Evolutionary conservation across 2,329 filamentous ascomycete genomes (phyloP).

Genomic region (Truncatella angustata): DNA sequence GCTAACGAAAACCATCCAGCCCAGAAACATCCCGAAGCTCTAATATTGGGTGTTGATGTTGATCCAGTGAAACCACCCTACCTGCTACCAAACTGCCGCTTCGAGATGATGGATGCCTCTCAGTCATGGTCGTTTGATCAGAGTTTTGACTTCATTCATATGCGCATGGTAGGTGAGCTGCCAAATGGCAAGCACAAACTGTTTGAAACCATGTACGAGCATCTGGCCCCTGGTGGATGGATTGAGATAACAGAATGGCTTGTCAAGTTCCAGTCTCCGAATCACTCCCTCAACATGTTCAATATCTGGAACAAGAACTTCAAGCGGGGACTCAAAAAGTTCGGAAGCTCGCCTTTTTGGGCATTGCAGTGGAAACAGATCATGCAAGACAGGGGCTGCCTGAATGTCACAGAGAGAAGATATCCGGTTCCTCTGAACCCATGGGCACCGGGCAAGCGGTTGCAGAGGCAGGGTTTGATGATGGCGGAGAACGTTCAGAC

Average conservation of each 20-base stretch:
- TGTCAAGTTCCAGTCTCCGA: conserved; percentile 27
- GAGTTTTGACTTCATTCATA: conserved; percentile 30
- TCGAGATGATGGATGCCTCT: conserved; percentile 25
- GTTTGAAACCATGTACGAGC: conserved; percentile 28
- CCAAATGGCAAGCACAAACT: conserved; percentile 21
- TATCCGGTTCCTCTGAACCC: conserved; percentile 26
- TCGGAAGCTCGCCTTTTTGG: conserved; percentile 31
- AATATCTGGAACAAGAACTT: conserved; percentile 10
- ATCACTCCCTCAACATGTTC: conserved; percentile 17
- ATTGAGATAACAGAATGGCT: conserved; percentile 35
- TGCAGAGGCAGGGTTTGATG: conserved; percentile 27
- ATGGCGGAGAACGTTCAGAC: conserved; percentile 26
- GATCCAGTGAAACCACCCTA: conserved; percentile 26
- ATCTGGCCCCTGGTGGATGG: conserved; percentile 32
- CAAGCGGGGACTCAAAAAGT: conserved; percentile 20
- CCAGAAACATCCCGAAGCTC: conserved; percentile 18
- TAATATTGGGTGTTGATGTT: conserved; percentile 29
- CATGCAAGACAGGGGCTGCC: conserved; percentile 23
- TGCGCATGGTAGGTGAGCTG: conserved; percentile 30
- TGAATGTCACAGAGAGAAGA: conserved; percentile 24
- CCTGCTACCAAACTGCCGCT: conserved; percentile 26
- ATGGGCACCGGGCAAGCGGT: conserved; percentile 28
- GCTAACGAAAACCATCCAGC: conserved; percentile 1
- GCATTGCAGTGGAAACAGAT: conserved; percentile 22
- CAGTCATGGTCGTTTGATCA: conserved; percentile 24